Conservation (phyloP, 2,329 filamentous ascomycete species). For the Botrytis deweyae region DNA sequence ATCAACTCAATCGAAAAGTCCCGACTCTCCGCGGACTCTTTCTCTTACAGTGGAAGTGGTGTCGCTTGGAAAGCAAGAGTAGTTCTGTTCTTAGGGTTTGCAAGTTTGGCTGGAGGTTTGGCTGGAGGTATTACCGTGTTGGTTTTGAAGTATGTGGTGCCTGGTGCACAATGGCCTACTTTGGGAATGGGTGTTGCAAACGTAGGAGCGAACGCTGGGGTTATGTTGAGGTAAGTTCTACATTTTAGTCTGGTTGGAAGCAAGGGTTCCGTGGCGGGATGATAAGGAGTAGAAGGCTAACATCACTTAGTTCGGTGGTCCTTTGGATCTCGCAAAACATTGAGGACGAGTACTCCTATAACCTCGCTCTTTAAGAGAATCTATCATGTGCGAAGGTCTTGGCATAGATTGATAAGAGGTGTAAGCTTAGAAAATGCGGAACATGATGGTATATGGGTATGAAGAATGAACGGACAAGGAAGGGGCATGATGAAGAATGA, state of each 20-base stretch:
- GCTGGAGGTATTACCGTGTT: slow-evolving; percentile 68
- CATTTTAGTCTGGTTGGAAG: not conserved
- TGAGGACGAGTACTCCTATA: slow-evolving; percentile 71
- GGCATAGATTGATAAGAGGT: slow-evolving; percentile 1
- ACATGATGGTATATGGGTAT: not conserved
- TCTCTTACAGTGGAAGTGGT: slow-evolving; percentile 60
- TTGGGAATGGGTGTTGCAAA: slow-evolving; percentile 66
- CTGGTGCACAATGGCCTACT: slow-evolving; percentile 57
- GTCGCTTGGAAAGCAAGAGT: slow-evolving; percentile 69
- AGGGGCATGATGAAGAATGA: slow-evolving; percentile 2
- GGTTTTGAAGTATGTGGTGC: slow-evolving; percentile 63
- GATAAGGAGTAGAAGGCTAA: slow-evolving; percentile 24
- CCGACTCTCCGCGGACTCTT: slow-evolving; percentile 61
- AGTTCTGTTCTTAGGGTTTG: slow-evolving; percentile 66
- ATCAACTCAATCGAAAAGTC: slow-evolving; percentile 70
- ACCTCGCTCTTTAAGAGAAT: slow-evolving; percentile 53
- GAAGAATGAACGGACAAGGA: slow-evolving; percentile 8
- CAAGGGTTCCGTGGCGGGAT: not conserved
- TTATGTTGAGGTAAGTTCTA: slow-evolving; percentile 55
- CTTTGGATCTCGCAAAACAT: slow-evolving; percentile 71
- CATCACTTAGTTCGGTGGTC: slow-evolving; percentile 54
- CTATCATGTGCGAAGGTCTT: not conserved
- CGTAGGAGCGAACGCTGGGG: slow-evolving; percentile 62
- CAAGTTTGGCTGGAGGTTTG: slow-evolving; percentile 64
- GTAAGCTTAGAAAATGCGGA: not conserved